These are phyloP conservation scores for Kodamaea plutei DNA, from an alignment of 1,139 yeast species.

Conservation along the genomic window DNA sequence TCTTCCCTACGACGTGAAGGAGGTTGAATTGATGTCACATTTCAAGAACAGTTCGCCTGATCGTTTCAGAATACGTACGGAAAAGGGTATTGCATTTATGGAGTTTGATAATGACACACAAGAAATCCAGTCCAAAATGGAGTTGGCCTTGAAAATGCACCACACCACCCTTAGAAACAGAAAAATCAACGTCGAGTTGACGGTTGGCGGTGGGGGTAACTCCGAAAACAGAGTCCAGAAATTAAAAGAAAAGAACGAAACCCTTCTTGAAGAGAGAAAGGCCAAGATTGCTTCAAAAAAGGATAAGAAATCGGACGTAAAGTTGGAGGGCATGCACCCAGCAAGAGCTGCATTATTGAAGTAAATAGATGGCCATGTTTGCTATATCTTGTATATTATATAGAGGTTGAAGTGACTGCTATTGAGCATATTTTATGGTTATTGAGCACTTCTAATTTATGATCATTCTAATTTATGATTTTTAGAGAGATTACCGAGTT, in stretches of 20 bases:
- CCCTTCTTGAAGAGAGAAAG: slow-evolving; percentile 61
- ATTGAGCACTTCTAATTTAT: too few relatives aligned
- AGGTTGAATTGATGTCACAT: slow-evolving; percentile 64
- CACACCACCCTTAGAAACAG: slow-evolving; percentile 65
- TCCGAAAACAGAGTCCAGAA: slow-evolving; percentile 65
- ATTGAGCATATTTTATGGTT: too few relatives aligned
- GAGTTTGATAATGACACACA: slow-evolving; percentile 66
- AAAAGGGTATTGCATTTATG: slow-evolving; percentile 88
- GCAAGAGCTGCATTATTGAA: slow-evolving; percentile 48
- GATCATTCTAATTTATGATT: too few relatives aligned
- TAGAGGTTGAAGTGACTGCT: too few relatives aligned
- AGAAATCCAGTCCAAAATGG: slow-evolving; percentile 76
- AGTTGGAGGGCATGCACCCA: slow-evolving; percentile 50
- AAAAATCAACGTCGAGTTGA: slow-evolving; percentile 88
- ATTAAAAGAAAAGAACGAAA: slow-evolving; percentile 73
- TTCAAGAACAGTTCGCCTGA: slow-evolving; percentile 73
- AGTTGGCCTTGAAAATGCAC: slow-evolving; percentile 77
- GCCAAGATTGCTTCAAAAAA: slow-evolving; percentile 42
- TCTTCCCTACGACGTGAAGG: slow-evolving; percentile 68
- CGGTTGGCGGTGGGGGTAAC: slow-evolving; percentile 98
- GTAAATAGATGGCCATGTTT: too few relatives aligned
- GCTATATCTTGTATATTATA: too few relatives aligned
- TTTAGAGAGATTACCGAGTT: too few relatives aligned
- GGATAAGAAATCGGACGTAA: slow-evolving; percentile 15
- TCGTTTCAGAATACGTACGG: slow-evolving; percentile 69